Base-by-base conservation (phyloP, 345 rosid genomes). In the Geranium brycei region DNA sequence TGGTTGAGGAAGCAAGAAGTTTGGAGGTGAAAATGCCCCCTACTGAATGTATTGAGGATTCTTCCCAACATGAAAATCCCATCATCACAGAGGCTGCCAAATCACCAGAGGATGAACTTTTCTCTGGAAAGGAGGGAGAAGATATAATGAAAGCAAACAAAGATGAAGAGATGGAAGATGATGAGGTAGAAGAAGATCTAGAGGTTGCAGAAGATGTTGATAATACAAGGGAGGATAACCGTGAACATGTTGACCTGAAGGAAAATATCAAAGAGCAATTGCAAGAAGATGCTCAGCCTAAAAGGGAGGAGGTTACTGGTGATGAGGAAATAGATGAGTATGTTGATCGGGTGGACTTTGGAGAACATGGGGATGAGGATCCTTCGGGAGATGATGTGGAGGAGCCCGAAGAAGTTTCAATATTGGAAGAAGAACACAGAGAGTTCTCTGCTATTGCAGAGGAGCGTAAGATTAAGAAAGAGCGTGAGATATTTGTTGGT, bases 401-500 rank as follows among this genome's bases (percentile, higher is more conserved):
- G 72, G 87, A 80, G 59, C 67, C 72, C 28, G 68, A 72, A 68
- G 85, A 79, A 72, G 64, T 68, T 51, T 71, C 64, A 47, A 57
- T 73, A 62, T 64, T 82, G 64, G 83, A 82, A 67, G 85, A 80
- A 66, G 89, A 84, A 64, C 71, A 57, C 55, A 74, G 65, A 63
- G 83, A 85, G 67, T 70, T 80, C 61, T 72, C 80, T 1, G 80
- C 76, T 16, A 69, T 69, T 66, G 87, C 83, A 19, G 78, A 76
- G 72, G 80, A 79, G 35, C 73, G 82, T 18, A 81, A 76, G 73
- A 81, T 71, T 62, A 81, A 78, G 77, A 85, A 78, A 76, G 84
- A 83, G 70, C 73, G 65, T 63, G 91, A 83, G 73, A 83, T 82
- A 66, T 82, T 85, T 75, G 77, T 82, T 53, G 81, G 84, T 68